A percentile compares a stretch with the other conserved stretches of the same genome.
Evolutionary conservation across 306 rosid genomes (phyloP).

Genomic region (Fragaria iinumae): DNA sequence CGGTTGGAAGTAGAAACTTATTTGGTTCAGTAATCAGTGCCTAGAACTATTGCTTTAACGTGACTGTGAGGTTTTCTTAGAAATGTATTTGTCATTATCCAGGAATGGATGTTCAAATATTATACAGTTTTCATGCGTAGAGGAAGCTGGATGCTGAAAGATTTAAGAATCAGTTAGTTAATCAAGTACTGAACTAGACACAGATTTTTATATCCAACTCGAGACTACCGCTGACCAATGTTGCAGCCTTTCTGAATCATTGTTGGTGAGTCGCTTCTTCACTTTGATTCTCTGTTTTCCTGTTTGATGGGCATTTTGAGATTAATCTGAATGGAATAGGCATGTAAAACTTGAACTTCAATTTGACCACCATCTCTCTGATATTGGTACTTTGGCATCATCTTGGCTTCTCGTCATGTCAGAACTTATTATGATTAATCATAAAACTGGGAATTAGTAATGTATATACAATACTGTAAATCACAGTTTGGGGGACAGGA

Average conservation of each 20-base stretch:
- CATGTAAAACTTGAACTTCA: background rate
- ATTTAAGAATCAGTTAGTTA: slow-evolving; percentile 57
- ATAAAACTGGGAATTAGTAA: no score
- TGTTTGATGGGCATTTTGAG: background rate
- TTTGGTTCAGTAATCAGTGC: background rate
- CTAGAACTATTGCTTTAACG: background rate
- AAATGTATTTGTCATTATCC: slow-evolving; percentile 26
- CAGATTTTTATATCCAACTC: no score
- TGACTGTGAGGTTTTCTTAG: slow-evolving; percentile 16
- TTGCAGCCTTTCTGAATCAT: background rate
- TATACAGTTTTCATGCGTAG: slow-evolving; percentile 73
- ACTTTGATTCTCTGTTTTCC: background rate
- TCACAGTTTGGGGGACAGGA: background rate
- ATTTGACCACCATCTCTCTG: background rate
- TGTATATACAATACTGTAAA: background rate
- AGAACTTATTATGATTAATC: background rate
- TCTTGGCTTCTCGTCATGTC: background rate
- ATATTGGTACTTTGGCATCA: background rate
- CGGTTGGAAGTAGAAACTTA: background rate
- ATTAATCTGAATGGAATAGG: background rate
- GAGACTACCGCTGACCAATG: background rate
- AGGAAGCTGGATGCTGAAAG: slow-evolving; percentile 82
- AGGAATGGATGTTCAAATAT: slow-evolving; percentile 91
- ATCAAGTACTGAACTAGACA: background rate
- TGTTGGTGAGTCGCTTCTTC: background rate